phyloP scores from a whole-genome alignment of 2,329 filamentous ascomycete genomes.

The Talaromyces sp. region DNA sequence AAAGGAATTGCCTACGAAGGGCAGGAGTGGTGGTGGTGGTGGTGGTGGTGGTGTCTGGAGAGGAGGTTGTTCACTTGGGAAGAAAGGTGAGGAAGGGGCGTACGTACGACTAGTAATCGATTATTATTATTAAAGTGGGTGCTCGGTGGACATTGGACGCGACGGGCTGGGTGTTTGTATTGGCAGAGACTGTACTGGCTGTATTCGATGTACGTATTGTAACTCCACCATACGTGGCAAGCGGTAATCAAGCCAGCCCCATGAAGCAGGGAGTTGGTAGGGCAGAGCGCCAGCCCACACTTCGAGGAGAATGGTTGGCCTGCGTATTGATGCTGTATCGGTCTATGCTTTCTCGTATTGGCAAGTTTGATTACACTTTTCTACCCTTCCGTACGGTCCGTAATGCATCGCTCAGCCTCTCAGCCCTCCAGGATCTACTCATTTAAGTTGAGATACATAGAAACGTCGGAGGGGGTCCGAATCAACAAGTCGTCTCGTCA shows the following conservation, averaged over 20 bases:
- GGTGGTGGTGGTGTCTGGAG: slow-evolving; percentile 8
- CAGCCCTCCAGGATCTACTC: slow-evolving; percentile 1
- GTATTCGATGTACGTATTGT: background rate
- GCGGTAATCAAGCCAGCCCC: slow-evolving; percentile 5
- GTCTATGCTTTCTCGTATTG: background rate
- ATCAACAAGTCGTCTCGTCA: background rate
- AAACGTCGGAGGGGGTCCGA: background rate
- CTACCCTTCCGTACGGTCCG: background rate
- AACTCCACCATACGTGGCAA: background rate
- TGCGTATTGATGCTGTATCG: background rate
- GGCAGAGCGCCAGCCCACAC: background rate
- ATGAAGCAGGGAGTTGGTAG: slow-evolving; percentile 3
- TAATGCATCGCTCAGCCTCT: slow-evolving; percentile 9
- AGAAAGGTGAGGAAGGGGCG: slow-evolving; percentile 7
- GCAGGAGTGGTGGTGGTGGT: slow-evolving; percentile 2
- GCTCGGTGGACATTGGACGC: background rate
- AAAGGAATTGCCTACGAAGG: slow-evolving; percentile 10
- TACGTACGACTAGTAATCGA: background rate
- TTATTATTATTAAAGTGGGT: background rate
- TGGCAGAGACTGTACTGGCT: background rate
- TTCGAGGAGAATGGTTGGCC: background rate
- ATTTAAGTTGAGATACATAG: background rate
- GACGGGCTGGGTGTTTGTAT: background rate
- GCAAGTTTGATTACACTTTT: slow-evolving; percentile 3
- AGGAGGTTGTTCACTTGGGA: slow-evolving; percentile 1